Conservation (phyloP, 1,139 yeast species). For the Yamadazyma triangularis region DNA sequence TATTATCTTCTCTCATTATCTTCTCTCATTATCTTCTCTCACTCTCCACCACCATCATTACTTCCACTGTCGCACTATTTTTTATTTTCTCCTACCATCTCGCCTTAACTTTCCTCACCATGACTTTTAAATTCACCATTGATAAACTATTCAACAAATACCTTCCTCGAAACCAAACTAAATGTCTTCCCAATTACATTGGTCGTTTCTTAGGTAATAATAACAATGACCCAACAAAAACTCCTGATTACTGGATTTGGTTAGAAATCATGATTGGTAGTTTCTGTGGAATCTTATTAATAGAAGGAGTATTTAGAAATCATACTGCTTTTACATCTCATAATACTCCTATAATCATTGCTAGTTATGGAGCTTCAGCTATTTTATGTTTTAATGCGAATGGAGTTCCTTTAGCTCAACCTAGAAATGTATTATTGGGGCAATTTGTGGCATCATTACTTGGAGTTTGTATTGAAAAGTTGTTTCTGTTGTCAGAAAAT, state of each 20-base stretch:
- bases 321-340: slow-evolving; percentile 41
- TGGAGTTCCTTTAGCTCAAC: slow-evolving; percentile 62
- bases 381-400: slow-evolving; percentile 56
- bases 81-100: no score
- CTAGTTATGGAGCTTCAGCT: slow-evolving; percentile 66
- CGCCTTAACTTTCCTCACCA: no score
- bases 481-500: slow-evolving; percentile 39
- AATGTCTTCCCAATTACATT: slow-evolving; percentile 24
- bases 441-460: slow-evolving; percentile 50
- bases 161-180: slow-evolving; percentile 26
- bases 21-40: no score
- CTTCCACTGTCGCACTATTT: no score
- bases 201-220: slow-evolving; percentile 29
- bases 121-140: slow-evolving; percentile 42
- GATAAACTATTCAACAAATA: slow-evolving; percentile 26
- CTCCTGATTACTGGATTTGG: slow-evolving; percentile 43
- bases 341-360: slow-evolving; percentile 53
- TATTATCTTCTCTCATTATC: no score
- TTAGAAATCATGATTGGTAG: slow-evolving; percentile 43
- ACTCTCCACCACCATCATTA: no score
- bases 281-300: slow-evolving; percentile 48
- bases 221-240: slow-evolving; percentile 22
- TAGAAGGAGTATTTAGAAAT: slow-evolving; percentile 48
- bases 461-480: slow-evolving; percentile 53
- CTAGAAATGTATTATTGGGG: slow-evolving; percentile 56